phyloP scores from a whole-genome alignment of 129 eudicot species.

The Arctium lappa region DNA sequence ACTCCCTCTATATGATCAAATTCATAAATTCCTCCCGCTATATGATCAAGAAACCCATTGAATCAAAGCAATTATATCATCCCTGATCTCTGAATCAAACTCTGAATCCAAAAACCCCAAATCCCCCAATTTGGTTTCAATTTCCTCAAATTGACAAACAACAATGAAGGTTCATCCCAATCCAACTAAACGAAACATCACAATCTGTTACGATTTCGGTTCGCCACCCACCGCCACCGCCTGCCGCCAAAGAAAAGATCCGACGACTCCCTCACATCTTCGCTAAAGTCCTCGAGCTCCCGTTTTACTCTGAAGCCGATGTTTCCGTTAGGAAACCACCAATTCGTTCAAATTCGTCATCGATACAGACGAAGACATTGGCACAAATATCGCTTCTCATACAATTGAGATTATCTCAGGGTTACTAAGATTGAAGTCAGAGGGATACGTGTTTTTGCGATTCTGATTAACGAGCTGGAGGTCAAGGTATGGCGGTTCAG shows the following conservation, averaged over 20 bases:
- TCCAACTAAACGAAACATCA: conserved; percentile 50
- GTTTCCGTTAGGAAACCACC: conserved; percentile 59
- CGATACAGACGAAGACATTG: conserved; percentile 45
- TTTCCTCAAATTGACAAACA: not conserved
- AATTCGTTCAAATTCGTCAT: conserved; percentile 43
- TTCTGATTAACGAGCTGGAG: conserved; percentile 40
- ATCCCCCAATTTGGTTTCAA: not conserved
- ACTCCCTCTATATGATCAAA: no score
- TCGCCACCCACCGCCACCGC: conserved; percentile 14
- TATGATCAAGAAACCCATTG: no score
- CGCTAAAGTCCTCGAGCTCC: conserved; percentile 77
- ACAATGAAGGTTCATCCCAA: conserved; percentile 73
- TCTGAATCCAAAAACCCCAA: not conserved
- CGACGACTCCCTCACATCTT: conserved; percentile 83
- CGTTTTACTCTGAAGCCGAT: conserved; percentile 69
- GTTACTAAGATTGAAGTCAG: conserved; percentile 61
- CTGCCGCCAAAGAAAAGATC: conserved; percentile 45
- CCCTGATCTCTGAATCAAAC: not conserved
- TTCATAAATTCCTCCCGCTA: no score
- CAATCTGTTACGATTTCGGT: conserved; percentile 24
- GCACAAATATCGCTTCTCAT: conserved; percentile 43
- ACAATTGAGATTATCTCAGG: conserved; percentile 61
- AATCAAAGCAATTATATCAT: not conserved
- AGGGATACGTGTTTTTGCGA: conserved; percentile 13
- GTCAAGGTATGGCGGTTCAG: conserved; percentile 67